These are phyloP conservation scores for Crithidia brevicula DNA, from an alignment of 208 protist genomes.

Conservation along the genomic window DNA sequence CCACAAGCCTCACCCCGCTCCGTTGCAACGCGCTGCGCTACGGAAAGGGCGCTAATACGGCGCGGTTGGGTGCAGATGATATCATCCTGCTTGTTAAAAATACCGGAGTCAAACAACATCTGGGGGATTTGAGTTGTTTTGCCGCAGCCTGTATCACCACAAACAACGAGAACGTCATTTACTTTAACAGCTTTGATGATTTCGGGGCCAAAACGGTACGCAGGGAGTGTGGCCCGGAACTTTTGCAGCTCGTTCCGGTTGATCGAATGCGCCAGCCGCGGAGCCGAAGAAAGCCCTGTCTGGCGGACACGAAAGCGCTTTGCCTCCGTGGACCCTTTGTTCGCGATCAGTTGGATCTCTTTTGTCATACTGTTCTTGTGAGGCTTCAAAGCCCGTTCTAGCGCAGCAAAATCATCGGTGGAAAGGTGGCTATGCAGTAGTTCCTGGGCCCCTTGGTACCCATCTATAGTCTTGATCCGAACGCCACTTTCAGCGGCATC, in stretches of 20 bases:
- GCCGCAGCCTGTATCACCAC: conserved; percentile 97
- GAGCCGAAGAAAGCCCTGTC: conserved; percentile 40
- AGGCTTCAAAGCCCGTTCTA: conserved; percentile 33
- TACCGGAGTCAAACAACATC: conserved; percentile 66
- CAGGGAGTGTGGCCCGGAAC: conserved; percentile 66
- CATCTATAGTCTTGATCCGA: conserved; percentile 69
- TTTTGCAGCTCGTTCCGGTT: conserved; percentile 43
- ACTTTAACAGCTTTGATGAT: conserved; percentile 66
- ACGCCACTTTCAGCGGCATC: conserved; percentile 43
- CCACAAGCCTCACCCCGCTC: conserved; percentile 87
- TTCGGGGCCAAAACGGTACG: conserved; percentile 49
- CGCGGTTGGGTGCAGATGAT: conserved; percentile 92
- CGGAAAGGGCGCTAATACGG: conserved; percentile 90
- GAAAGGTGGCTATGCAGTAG: conserved; percentile 54
- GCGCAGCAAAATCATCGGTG: conserved; percentile 26
- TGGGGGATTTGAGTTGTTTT: conserved; percentile 97
- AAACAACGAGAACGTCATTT: conserved; percentile 83
- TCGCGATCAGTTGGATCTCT: conserved; percentile 46
- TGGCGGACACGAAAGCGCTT: conserved; percentile 48
- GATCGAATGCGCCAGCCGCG: conserved; percentile 19
- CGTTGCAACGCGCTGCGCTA: conserved; percentile 87
- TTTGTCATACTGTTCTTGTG: conserved; percentile 57
- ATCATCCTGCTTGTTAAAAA: conserved; percentile 57
- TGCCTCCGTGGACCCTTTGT: conserved; percentile 5
- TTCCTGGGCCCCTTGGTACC: conserved; percentile 79